Conservation (phyloP, 2,329 filamentous ascomycete species). For the Neonectria ditissima region DNA sequence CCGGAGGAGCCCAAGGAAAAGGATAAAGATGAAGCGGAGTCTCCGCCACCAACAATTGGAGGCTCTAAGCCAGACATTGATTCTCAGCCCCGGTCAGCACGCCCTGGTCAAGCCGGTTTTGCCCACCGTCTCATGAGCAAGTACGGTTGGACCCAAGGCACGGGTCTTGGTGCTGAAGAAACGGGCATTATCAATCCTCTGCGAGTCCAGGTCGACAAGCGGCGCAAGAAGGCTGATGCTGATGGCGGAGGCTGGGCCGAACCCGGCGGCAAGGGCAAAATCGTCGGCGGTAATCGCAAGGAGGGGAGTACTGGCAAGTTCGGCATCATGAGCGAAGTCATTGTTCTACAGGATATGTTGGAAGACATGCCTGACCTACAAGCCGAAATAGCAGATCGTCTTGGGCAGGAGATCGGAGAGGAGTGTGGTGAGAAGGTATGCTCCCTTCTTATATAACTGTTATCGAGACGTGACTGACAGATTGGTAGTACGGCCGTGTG, state of each 20-base stretch:
- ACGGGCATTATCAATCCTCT: slow-evolving; percentile 89
- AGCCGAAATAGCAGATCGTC: slow-evolving; percentile 77
- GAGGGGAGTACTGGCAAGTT: slow-evolving; percentile 61
- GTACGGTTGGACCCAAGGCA: slow-evolving; percentile 91
- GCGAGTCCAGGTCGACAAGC: slow-evolving; percentile 85
- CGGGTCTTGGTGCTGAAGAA: slow-evolving; percentile 84
- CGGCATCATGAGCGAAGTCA: slow-evolving; percentile 82
- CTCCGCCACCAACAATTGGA: slow-evolving; percentile 61
- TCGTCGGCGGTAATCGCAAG: slow-evolving; percentile 80
- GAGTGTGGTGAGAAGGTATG: slow-evolving; percentile 84
- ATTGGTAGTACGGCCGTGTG: slow-evolving; percentile 78
- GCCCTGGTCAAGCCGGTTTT: slow-evolving; percentile 85
- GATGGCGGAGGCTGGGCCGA: slow-evolving; percentile 83
- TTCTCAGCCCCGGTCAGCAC: slow-evolving; percentile 65
- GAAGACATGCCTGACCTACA: slow-evolving; percentile 82
- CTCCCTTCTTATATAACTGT: neutral
- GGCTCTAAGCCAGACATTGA: slow-evolving; percentile 54
- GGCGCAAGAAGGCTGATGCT: slow-evolving; percentile 81
- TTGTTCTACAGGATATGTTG: slow-evolving; percentile 87
- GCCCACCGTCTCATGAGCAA: slow-evolving; percentile 91
- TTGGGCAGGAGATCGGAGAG: slow-evolving; percentile 96
- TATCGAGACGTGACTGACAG: slow-evolving; percentile 28
- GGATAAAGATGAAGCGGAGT: slow-evolving; percentile 57
- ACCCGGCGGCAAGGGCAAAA: slow-evolving; percentile 78
- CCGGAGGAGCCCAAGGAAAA: slow-evolving; percentile 44